Evolutionary conservation across 495 filamentous ascomycete genomes (phyloP).

Genomic region (Aspergillus diversus): DNA sequence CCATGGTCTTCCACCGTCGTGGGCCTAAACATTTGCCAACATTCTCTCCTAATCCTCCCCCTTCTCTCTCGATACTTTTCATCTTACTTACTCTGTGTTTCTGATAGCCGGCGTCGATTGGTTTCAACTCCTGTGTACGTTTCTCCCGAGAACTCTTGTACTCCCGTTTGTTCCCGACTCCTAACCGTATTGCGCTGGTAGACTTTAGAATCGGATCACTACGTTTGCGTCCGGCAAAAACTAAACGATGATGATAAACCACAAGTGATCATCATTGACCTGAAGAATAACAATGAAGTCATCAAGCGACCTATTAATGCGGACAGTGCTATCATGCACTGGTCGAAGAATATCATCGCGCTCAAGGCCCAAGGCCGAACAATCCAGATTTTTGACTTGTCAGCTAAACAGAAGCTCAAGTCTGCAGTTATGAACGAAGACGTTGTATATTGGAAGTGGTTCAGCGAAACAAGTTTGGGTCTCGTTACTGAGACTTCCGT

Average conservation of each 20-base stretch:
- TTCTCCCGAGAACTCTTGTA: conserved; percentile 5
- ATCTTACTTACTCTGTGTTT: conserved; percentile 43
- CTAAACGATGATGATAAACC: conserved; percentile 76
- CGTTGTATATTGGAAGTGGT: conserved; percentile 99
- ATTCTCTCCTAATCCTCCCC: conserved; percentile 1
- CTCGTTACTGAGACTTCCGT: conserved; percentile 87
- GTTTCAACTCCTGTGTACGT: conserved; percentile 96
- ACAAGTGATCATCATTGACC: conserved; percentile 95
- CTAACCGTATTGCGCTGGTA: conserved; percentile 38
- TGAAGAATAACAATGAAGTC: conserved; percentile 92
- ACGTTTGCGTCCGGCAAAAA: conserved; percentile 93
- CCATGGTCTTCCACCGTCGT: conserved; percentile 23
- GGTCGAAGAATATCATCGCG: conserved; percentile 92
- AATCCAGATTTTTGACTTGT: conserved; percentile 96
- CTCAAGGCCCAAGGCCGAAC: conserved; percentile 90
- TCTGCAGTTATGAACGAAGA: conserved; percentile 94
- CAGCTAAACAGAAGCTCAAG: conserved; percentile 88
- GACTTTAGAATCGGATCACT: conserved; percentile 97
- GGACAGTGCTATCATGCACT: conserved; percentile 99
- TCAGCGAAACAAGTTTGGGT: conserved; percentile 82
- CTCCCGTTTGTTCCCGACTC: conserved; percentile 7
- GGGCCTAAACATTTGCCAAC: conserved; percentile 2
- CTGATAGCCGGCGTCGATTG: conserved; percentile 75
- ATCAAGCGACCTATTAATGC: conserved; percentile 96
- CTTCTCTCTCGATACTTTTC: conserved; percentile 14